Conservation (phyloP, 1,139 yeast species). For the Nakaseomyces nivariensis region DNA sequence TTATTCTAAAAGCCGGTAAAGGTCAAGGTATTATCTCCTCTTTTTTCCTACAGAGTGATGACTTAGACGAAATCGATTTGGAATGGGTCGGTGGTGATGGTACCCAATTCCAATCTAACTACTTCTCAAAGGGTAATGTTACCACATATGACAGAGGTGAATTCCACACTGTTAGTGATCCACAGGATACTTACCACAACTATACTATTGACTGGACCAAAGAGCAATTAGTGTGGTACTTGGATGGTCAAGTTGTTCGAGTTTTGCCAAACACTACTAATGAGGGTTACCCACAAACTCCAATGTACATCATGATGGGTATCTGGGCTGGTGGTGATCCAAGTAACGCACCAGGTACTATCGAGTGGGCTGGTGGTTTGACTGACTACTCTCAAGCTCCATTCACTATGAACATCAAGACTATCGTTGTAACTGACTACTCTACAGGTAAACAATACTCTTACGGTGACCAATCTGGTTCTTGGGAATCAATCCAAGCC, state of each 20-base stretch:
- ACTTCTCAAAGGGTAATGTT: slow-evolving; percentile 70
- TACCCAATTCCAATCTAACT: slow-evolving; percentile 68
- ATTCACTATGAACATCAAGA: slow-evolving; percentile 55
- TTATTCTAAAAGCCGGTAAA: slow-evolving; percentile 55
- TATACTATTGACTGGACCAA: slow-evolving; percentile 79
- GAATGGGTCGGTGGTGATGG: slow-evolving; percentile 78
- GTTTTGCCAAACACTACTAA: slow-evolving; percentile 41
- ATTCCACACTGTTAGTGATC: slow-evolving; percentile 48
- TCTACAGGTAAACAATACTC: slow-evolving; percentile 64
- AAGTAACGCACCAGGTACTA: slow-evolving; percentile 54
- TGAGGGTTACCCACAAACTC: slow-evolving; percentile 68
- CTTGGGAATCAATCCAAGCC: slow-evolving; percentile 59
- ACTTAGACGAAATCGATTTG: slow-evolving; percentile 74
- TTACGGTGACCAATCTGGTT: slow-evolving; percentile 56
- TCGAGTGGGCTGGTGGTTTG: slow-evolving; percentile 79
- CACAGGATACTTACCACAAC: slow-evolving; percentile 54
- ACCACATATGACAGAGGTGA: slow-evolving; percentile 71
- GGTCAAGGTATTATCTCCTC: slow-evolving; percentile 75
- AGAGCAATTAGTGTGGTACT: slow-evolving; percentile 47
- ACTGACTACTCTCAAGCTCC: slow-evolving; percentile 60
- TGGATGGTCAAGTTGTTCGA: slow-evolving; percentile 56
- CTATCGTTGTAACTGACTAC: slow-evolving; percentile 60
- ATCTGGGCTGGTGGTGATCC: slow-evolving; percentile 81
- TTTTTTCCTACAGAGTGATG: slow-evolving; percentile 75
- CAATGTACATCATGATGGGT: slow-evolving; percentile 63